A percentile compares a stretch with the other conserved stretches of the same genome.
Evolutionary conservation across 371 early-diverging fungal genomes (phyloP).

Genomic region (Mucor racemosus): DNA sequence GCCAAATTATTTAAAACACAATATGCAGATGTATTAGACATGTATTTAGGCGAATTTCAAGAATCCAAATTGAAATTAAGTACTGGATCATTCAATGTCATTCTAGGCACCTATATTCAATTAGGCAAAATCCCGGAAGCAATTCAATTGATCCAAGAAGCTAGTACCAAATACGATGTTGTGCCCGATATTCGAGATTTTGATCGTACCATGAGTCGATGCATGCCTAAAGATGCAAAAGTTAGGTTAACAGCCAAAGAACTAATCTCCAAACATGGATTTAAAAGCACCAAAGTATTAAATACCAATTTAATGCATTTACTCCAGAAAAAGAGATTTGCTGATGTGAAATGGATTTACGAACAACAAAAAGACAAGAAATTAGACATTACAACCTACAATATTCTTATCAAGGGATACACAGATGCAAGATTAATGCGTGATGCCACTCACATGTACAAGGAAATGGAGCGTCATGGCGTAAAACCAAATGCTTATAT

Average conservation of each 20-base stretch:
- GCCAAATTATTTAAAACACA: constrained; percentile 43
- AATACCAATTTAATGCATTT: constrained; percentile 40
- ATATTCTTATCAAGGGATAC: constrained; percentile 42
- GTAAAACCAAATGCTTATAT: constrained; percentile 34
- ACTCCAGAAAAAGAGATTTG: constrained; percentile 25
- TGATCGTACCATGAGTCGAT: constrained; percentile 45
- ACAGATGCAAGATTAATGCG: constrained; percentile 31
- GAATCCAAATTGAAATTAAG: constrained; percentile 21
- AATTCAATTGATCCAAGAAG: constrained; percentile 31
- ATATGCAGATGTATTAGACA: constrained; percentile 40
- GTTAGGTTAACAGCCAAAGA: constrained; percentile 30
- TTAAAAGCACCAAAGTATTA: constrained; percentile 28
- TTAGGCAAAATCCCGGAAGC: constrained; percentile 38
- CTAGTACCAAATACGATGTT: constrained; percentile 20
- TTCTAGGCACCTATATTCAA: constrained; percentile 48
- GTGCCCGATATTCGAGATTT: constrained; percentile 44
- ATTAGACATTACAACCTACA: constrained; percentile 40
- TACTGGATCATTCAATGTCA: constrained; percentile 42
- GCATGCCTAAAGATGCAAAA: constrained; percentile 34
- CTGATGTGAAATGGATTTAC: constrained; percentile 34
- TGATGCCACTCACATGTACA: constrained; percentile 36
- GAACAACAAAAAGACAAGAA: constrained; percentile 18
- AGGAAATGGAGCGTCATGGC: constrained; percentile 34
- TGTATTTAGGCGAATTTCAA: constrained; percentile 22
- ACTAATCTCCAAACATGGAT: constrained; percentile 32